phyloP scores from a whole-genome alignment of 768 basidiomycete genomes.

The Rhizopogon salebrosus region DNA sequence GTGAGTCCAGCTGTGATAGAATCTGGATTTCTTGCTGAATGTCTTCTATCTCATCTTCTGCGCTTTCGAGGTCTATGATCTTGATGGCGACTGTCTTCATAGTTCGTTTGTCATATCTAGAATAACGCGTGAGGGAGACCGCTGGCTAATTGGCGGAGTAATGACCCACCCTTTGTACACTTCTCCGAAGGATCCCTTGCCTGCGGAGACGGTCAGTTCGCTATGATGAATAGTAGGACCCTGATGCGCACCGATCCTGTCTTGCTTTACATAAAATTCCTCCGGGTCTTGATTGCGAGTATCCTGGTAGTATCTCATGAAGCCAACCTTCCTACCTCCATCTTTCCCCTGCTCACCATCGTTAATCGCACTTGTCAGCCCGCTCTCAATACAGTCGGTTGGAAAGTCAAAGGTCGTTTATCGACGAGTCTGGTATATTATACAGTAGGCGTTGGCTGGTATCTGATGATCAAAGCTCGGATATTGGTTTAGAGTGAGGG shows the following conservation, averaged over 20 bases:
- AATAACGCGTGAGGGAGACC: slow-evolving; percentile 1
- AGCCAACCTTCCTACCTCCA: not conserved
- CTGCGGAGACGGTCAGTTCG: slow-evolving; percentile 36
- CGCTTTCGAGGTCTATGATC: slow-evolving; percentile 98
- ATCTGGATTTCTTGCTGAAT: slow-evolving; percentile 99
- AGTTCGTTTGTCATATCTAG: slow-evolving; percentile 92
- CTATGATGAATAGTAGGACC: slow-evolving; percentile 7
- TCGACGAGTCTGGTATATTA: not conserved
- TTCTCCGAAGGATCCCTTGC: slow-evolving; percentile 98
- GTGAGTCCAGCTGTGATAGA: slow-evolving; percentile 91
- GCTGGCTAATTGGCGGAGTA: not conserved
- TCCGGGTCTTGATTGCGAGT: slow-evolving; percentile 83
- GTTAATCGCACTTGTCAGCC: not conserved
- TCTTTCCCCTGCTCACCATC: slow-evolving; percentile 5
- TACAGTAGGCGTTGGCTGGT: not conserved
- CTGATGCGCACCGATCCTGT: slow-evolving; percentile 76
- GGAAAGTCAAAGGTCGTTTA: not conserved
- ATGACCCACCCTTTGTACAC: slow-evolving; percentile 90
- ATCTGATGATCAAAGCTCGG: not conserved
- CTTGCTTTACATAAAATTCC: slow-evolving; percentile 95
- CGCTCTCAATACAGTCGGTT: not conserved
- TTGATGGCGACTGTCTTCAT: slow-evolving; percentile 98
- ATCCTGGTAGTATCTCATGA: slow-evolving; percentile 41
- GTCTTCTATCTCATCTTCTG: slow-evolving; percentile 99
- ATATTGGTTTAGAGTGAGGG: not conserved